Conservation (phyloP, 768 basidiomycete genomes). For the Calocybe cyanea region DNA sequence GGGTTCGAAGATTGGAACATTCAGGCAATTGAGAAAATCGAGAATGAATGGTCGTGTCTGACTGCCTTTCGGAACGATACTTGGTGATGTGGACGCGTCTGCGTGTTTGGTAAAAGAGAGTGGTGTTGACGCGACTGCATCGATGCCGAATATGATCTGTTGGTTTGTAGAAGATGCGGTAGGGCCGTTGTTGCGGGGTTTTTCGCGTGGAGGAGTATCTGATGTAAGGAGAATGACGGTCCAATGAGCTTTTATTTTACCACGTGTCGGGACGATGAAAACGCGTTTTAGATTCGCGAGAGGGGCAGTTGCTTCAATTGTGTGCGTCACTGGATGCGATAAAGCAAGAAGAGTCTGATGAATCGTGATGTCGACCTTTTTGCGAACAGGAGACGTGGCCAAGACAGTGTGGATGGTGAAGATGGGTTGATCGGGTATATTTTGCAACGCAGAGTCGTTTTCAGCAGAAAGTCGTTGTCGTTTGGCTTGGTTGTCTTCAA, state of each 20-base stretch:
- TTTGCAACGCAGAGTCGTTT: constrained; percentile 11
- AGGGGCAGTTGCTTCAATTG: constrained; percentile 47
- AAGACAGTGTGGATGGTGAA: constrained; percentile 66
- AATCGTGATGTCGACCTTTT: constrained; percentile 67
- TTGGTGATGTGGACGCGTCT: constrained; percentile 20
- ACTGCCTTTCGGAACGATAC: constrained; percentile 44
- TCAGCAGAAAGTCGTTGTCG: constrained; percentile 26
- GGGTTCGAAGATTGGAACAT: constrained; percentile 42
- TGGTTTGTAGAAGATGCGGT: constrained; percentile 33
- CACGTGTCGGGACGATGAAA: constrained; percentile 72
- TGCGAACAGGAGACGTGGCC: constrained; percentile 69
- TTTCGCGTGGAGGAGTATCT: constrained; percentile 47
- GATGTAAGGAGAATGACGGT: constrained; percentile 60
- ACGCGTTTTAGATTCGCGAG: constrained; percentile 50
- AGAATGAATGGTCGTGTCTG: constrained; percentile 48
- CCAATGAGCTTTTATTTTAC: constrained; percentile 71
- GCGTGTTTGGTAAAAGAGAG: constrained; percentile 36
- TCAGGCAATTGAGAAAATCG: constrained; percentile 48
- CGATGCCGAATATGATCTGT: constrained; percentile 70
- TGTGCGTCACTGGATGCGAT: constrained; percentile 44
- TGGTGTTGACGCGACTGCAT: constrained; percentile 46
- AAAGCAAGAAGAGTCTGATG: constrained; percentile 49
- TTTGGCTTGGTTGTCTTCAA: constrained; percentile 25
- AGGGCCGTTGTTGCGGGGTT: constrained; percentile 22
- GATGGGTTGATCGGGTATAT: constrained; percentile 37